Evolutionary conservation across 352 stramenopile genomes (phyloP).

Genomic region (Thraustochytrium sp.): DNA sequence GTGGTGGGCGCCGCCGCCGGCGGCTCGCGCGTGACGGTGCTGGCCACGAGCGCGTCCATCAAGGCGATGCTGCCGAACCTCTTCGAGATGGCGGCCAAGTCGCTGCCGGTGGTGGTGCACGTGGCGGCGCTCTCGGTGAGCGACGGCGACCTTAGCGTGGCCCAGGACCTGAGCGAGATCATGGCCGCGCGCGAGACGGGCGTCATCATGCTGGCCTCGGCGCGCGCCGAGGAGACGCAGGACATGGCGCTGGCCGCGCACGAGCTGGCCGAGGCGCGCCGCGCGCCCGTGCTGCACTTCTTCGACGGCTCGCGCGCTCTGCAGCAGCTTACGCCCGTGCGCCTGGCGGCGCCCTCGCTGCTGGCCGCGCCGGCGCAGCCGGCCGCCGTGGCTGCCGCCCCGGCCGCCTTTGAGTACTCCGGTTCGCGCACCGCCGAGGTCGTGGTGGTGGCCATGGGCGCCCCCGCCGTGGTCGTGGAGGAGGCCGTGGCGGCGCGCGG

Average conservation of each 20-base stretch:
- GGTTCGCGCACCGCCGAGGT: conserved; percentile 71
- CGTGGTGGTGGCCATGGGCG: conserved; percentile 82
- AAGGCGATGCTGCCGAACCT: conserved; percentile 85
- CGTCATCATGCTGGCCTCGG: conserved; percentile 77
- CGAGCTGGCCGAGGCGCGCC: conserved; percentile 75
- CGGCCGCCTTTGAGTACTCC: conserved; percentile 72
- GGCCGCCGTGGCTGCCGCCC: conserved; percentile 47
- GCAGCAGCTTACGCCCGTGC: conserved; percentile 76
- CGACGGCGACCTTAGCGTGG: conserved; percentile 58
- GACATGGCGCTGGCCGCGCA: conserved; percentile 83
- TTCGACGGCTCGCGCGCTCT: conserved; percentile 68
- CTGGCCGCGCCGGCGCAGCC: not conserved
- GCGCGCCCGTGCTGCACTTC: conserved; percentile 84
- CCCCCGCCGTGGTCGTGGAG: conserved; percentile 73
- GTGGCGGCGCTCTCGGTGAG: conserved; percentile 66
- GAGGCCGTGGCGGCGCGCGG: conserved; percentile 73
- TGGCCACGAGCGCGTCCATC: conserved; percentile 75
- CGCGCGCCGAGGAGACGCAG: conserved; percentile 73
- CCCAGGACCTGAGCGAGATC: conserved; percentile 77
- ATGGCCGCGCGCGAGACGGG: conserved; percentile 82
- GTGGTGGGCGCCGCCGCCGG: conserved; percentile 57
- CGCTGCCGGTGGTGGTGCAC: conserved; percentile 74
- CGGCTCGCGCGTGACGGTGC: conserved; percentile 80
- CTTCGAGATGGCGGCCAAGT: conserved; percentile 83
- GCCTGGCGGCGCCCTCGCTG: conserved; percentile 50